Evolutionary conservation across 2,329 filamentous ascomycete genomes (phyloP).

Genomic region (Nannizziopsis barbatae): DNA sequence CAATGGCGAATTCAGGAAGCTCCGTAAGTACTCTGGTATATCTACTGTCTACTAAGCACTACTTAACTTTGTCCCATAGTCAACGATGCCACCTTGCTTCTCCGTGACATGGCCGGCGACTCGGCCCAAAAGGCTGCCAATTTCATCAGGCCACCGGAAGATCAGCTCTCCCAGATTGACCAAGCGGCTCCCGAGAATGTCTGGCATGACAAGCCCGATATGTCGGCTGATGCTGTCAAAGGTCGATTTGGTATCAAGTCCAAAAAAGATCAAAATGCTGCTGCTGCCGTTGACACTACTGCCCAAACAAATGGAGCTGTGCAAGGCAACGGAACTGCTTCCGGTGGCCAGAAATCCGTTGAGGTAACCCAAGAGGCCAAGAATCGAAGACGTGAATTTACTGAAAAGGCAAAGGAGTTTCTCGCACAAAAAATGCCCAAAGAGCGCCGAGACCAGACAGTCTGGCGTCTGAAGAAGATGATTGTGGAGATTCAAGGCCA

Average conservation of each 20-base stretch:
- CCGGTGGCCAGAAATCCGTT: too few species aligned
- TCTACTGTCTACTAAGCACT: slow-evolving; percentile 17
- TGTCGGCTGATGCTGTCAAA: slow-evolving; percentile 59
- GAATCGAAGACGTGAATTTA: slow-evolving; percentile 29
- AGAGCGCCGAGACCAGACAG: slow-evolving; percentile 82
- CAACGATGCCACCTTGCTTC: slow-evolving; percentile 65
- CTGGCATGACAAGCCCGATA: slow-evolving; percentile 78
- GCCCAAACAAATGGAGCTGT: not conserved
- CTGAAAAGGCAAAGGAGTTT: slow-evolving; percentile 54
- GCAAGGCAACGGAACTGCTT: not conserved
- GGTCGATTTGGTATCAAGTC: slow-evolving; percentile 51
- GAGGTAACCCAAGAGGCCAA: slow-evolving; percentile 33
- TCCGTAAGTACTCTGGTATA: slow-evolving; percentile 47
- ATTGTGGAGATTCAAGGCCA: slow-evolving; percentile 92
- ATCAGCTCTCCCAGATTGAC: slow-evolving; percentile 67
- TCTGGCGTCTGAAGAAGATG: slow-evolving; percentile 96
- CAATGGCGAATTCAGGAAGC: slow-evolving; percentile 91
- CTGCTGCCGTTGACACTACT: not conserved
- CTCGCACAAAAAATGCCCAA: slow-evolving; percentile 76
- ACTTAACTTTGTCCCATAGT: slow-evolving; percentile 38
- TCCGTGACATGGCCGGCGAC: slow-evolving; percentile 87
- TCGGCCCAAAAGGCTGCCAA: slow-evolving; percentile 68
- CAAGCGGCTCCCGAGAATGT: slow-evolving; percentile 77
- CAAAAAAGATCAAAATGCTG: slow-evolving; percentile 34
- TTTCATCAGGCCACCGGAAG: slow-evolving; percentile 64